Evolutionary conservation across 306 rosid species (phyloP).

Genomic region (Cucumis melo): DNA sequence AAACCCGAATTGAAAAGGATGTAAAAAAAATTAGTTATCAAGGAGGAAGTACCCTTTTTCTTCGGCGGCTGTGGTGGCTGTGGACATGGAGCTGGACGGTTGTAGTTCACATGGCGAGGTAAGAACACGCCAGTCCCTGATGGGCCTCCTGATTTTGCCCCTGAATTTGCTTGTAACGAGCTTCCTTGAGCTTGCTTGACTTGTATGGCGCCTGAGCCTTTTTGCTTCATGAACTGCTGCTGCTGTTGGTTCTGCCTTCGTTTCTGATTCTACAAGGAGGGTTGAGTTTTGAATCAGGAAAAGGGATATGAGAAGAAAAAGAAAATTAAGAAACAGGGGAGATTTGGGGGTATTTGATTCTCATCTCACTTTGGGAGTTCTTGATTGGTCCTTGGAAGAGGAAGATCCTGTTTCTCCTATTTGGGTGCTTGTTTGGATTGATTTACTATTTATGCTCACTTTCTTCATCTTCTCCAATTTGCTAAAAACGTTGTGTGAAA

Average conservation of each 20-base stretch:
- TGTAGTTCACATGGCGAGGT: conserved; percentile 16
- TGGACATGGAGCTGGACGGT: conserved; percentile 7
- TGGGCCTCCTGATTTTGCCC: conserved; percentile 11
- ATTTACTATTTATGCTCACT: conserved; percentile 5
- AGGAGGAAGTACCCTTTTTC: conserved; percentile 20
- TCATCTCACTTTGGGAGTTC: conserved; percentile 32
- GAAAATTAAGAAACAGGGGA: not conserved
- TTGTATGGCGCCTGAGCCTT: not conserved
- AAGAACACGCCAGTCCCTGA: conserved; percentile 83
- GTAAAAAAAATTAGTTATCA: not conserved
- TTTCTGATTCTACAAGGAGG: not conserved
- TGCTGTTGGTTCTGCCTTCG: not conserved
- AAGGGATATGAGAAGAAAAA: not conserved
- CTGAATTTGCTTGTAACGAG: not conserved
- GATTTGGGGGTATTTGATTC: not conserved
- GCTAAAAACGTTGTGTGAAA: not conserved
- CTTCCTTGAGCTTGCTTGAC: conserved; percentile 9
- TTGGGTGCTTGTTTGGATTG: conserved; percentile 3
- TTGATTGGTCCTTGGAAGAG: conserved; percentile 28
- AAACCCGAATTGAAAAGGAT: not conserved
- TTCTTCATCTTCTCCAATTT: conserved; percentile 30
- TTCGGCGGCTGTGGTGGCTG: conserved; percentile 17
- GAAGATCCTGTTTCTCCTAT: conserved; percentile 10
- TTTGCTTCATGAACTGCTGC: not conserved
- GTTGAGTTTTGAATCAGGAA: not conserved